Conservation (phyloP, 1,139 yeast genomes). For the Magnusiomyces ingens region DNA sequence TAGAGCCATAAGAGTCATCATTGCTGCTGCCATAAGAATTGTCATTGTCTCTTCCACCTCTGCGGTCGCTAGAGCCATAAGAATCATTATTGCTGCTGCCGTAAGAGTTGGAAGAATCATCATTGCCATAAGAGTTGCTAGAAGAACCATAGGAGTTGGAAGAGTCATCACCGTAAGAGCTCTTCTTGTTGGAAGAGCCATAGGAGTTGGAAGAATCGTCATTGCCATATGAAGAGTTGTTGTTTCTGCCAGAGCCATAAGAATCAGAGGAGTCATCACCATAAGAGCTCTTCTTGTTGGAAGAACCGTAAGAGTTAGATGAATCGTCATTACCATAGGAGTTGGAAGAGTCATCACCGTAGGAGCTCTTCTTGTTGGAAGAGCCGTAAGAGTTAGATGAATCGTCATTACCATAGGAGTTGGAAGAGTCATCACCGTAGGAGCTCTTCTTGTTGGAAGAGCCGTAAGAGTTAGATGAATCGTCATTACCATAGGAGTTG, state of each 20-base stretch:
- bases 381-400: conserved; percentile 16
- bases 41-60: not conserved
- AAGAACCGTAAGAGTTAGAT: not conserved
- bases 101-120: not conserved
- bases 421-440: conserved; percentile 3
- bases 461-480: conserved; percentile 16
- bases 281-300: conserved; percentile 7
- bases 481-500: conserved; percentile 12
- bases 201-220: conserved; percentile 21
- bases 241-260: conserved; percentile 14
- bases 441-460: conserved; percentile 8
- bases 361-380: conserved; percentile 19
- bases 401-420: conserved; percentile 14
- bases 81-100: not conserved
- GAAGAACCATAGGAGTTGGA: conserved; percentile 16
- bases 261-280: conserved; percentile 21
- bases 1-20: conserved; percentile 1
- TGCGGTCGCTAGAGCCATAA: not conserved
- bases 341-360: conserved; percentile 23
- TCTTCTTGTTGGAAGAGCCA: conserved; percentile 18
- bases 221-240: conserved; percentile 21
- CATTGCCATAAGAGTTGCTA: conserved; percentile 16
- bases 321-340: conserved; percentile 1
- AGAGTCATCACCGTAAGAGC: not conserved
- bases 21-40: not conserved